Evolutionary conservation across 75 land plant genomes (phyloP).

Genomic region (Gnetum montanum): DNA sequence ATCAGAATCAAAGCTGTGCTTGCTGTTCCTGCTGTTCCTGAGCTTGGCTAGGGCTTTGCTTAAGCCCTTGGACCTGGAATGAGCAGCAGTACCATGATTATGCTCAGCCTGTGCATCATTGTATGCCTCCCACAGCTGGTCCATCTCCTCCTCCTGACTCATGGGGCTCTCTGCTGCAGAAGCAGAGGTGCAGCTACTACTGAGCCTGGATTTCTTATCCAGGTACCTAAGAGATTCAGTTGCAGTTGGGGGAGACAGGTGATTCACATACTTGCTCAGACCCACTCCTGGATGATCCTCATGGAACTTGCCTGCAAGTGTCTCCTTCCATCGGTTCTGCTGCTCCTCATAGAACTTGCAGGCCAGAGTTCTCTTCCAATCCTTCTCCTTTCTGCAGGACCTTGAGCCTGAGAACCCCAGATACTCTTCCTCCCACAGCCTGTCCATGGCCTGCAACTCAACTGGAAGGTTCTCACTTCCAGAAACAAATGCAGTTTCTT

Average conservation of each 20-base stretch:
- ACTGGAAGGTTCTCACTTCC: no score
- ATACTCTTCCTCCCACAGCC: constrained; percentile 1
- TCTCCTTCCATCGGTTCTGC: not conserved
- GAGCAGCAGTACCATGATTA: not conserved
- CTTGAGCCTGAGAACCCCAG: not conserved
- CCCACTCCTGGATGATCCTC: constrained; percentile 1
- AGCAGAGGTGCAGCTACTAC: not conserved
- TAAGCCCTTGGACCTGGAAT: not conserved
- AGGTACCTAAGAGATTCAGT: not conserved
- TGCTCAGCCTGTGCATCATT: not conserved
- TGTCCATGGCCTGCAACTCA: constrained; percentile 4
- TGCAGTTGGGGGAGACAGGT: not conserved
- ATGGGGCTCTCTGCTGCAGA: not conserved
- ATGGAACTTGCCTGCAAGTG: constrained; percentile 2
- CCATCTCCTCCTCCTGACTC: constrained; percentile 7
- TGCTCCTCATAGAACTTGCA: constrained; percentile 7
- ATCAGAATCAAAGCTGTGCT: not conserved
- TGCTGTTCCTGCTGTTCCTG: not conserved
- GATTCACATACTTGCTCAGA: not conserved
- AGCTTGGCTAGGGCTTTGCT: constrained; percentile 6
- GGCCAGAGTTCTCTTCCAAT: constrained; percentile 6
- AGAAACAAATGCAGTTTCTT: no score
- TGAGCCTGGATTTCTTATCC: not conserved
- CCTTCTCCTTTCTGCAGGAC: not conserved
- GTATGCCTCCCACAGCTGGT: constrained; percentile 7